Evolutionary conservation across 805 yeast genomes (phyloP), one percentile per base, ranked within the genome.

Genomic region (Metschnikowia matae): DNA sequence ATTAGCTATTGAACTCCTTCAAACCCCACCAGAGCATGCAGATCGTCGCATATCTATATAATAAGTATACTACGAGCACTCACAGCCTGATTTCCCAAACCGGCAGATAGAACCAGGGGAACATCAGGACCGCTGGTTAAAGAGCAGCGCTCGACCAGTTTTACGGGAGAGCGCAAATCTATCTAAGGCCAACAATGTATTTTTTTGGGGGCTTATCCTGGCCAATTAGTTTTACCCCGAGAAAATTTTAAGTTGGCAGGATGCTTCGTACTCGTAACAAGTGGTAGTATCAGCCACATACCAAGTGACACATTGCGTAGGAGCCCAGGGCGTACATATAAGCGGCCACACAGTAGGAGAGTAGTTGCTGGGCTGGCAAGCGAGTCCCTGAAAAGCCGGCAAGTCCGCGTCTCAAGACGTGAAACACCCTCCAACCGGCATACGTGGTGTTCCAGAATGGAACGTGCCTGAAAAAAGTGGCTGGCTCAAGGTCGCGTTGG

Each of bases 391-490:
- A 32, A 31, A 18, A 13, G 23, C 36, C 31, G 13, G 37, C 34
- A 17, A 14, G 4, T 10, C 17, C 21, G 35, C 17, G 26, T 7
- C n/a, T 15, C 7, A 39, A 23, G 29, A n/a, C 21, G 15, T 40
- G 14, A 17, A 40, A 26, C 21, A 26, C 11, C 11, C n/a, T 10
- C 18, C 14, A 20, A 6, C 29, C 20, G 26, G 37, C 34, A 10
- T 32, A n/a, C 5, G 38, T 13, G 26, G 32, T 20, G 45, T 42
- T 42, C 38, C 45, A 42, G 38, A 41, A 31, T 20, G 35, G 44
- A 31, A 17, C 20, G 44, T 41, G 44, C 36, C 44, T 33, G 37
- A 34, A 32, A 15, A 42, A 44, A 36, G 46, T 44, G 46, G 46
- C 46, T 35, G 40, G 40, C 34, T 44, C 36, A 37, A 14, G 36